Evolutionary conservation across 495 filamentous ascomycete genomes (phyloP), one percentile per base, ranked within the genome.

Genomic region (Penicillium daleae): DNA sequence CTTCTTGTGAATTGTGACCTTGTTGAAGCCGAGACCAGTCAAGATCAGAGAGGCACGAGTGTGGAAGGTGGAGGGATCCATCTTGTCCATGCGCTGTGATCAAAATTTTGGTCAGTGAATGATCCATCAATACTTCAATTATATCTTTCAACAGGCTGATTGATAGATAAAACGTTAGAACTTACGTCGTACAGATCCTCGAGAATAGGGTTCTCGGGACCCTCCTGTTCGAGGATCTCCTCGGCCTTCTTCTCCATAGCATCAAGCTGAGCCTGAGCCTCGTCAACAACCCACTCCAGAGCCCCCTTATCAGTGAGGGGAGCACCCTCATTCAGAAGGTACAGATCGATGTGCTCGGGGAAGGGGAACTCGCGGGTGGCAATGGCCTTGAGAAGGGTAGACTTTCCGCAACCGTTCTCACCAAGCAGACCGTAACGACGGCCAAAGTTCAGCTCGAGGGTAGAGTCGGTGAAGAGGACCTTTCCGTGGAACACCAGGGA

Each of bases 41-140:
- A 99, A 76, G 76, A 99, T 99, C 65, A 97, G 87, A 27, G 93
- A 96, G 39, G 95, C 95, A 74, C 95, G 93, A 54, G 93, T 96
- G 70, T 92, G 83, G 79, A 99, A 99, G n/a, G 95, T 99, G n/a
- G 93, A 96, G 48, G 95, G 96, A 69, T 99, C 95, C 96, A 99
- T 97, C 78, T 87, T 89, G 80, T 99, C 95, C 85, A 98, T 97
- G 76, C 93, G 92, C 94, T 97, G 58, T 61, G 26, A 24, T 61
- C 27, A 27, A 69, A 86, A 76, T 33, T 46, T 52, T 24, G 55
- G 40, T 24, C 51, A 54, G 51, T 7, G 21, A 33, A 24, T 35
- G 21, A 9, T 37, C 7, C 29, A 54, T 22, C 0, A 8, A 19
- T 5, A 35, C 22, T 19, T 53, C 0, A 19, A n/a, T 19, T 10